Percentiles rank a stretch among this genome's conserved stretches.
These are phyloP conservation scores for Paramecium sonneborni DNA, from an alignment of 73 alveolate genomes.

Conservation along the genomic window DNA sequence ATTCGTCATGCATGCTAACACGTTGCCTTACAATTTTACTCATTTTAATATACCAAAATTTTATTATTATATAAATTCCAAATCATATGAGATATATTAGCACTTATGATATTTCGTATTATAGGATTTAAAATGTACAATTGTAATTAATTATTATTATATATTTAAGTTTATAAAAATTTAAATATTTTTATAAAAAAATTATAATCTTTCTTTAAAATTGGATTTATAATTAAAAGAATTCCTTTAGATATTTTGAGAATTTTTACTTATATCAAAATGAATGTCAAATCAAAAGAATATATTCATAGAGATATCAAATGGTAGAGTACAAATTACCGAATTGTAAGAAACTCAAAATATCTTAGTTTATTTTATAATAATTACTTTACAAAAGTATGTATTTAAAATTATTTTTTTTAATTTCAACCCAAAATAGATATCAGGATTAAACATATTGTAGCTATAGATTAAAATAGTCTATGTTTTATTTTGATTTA, in stretches of 20 bases:
- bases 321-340: too few species aligned
- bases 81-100: neutral
- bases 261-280: too few species aligned
- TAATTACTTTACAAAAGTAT: too few species aligned
- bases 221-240: neutral
- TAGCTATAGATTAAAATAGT: neutral
- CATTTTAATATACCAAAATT: neutral
- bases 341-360: too few species aligned
- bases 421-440: too few species aligned
- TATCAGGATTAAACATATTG: too few species aligned
- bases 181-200: neutral
- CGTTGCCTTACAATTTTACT: slow-evolving; percentile 38
- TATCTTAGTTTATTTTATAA: too few species aligned
- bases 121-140: neutral
- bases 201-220: neutral
- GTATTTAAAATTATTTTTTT: too few species aligned
- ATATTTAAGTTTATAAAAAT: neutral
- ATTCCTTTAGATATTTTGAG: neutral
- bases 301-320: too few species aligned
- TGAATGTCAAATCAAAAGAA: too few species aligned
- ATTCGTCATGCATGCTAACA: slow-evolving; percentile 7
- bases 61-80: neutral
- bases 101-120: neutral
- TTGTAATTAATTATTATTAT: neutral
- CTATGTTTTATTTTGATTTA: neutral